phyloP scores from a whole-genome alignment of 768 basidiomycete species.

The Boletus tylopilopsis region DNA sequence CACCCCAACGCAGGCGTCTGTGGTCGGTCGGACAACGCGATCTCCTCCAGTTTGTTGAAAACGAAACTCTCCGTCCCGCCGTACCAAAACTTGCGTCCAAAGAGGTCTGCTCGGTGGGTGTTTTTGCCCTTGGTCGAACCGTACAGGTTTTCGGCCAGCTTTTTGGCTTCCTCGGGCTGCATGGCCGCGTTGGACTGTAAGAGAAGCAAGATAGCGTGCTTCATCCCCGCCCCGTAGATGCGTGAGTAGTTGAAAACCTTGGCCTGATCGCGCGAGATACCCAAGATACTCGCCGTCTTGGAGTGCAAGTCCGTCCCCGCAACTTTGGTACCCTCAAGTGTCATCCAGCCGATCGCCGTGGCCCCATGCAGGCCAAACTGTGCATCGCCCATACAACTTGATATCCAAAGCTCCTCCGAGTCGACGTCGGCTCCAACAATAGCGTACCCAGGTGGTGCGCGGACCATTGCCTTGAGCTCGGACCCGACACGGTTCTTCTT shows the following conservation, averaged over 20 bases:
- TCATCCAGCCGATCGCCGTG: slow-evolving; percentile 99
- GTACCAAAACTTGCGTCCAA: slow-evolving; percentile 89
- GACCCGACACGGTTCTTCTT: slow-evolving; percentile 98
- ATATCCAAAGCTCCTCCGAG: slow-evolving; percentile 98
- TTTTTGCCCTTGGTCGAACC: slow-evolving; percentile 91
- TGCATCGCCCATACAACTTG: slow-evolving; percentile 96
- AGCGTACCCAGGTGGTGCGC: slow-evolving; percentile 87
- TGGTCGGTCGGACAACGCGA: slow-evolving; percentile 82
- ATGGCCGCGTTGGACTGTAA: slow-evolving; percentile 81
- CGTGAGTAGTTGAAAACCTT: slow-evolving; percentile 99
- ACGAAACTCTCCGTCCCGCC: slow-evolving; percentile 95
- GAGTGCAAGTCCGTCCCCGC: slow-evolving; percentile 96
- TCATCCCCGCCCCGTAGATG: slow-evolving; percentile 98
- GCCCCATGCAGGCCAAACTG: slow-evolving; percentile 97
- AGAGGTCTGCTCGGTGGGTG: slow-evolving; percentile 69
- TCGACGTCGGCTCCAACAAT: slow-evolving; percentile 99
- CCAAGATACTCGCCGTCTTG: slow-evolving; percentile 90
- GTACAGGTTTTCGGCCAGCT: slow-evolving; percentile 81
- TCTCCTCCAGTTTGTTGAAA: slow-evolving; percentile 97
- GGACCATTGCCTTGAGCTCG: slow-evolving; percentile 97
- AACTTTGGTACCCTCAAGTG: slow-evolving; percentile 92
- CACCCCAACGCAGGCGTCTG: slow-evolving; percentile 93
- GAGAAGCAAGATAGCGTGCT: slow-evolving; percentile 84
- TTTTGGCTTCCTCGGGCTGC: slow-evolving; percentile 72
- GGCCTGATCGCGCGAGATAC: slow-evolving; percentile 90